Percentiles rank a stretch among this genome's conserved stretches.
Evolutionary conservation across 768 basidiomycete genomes (phyloP).

Genomic region (Lenzites betulinus): DNA sequence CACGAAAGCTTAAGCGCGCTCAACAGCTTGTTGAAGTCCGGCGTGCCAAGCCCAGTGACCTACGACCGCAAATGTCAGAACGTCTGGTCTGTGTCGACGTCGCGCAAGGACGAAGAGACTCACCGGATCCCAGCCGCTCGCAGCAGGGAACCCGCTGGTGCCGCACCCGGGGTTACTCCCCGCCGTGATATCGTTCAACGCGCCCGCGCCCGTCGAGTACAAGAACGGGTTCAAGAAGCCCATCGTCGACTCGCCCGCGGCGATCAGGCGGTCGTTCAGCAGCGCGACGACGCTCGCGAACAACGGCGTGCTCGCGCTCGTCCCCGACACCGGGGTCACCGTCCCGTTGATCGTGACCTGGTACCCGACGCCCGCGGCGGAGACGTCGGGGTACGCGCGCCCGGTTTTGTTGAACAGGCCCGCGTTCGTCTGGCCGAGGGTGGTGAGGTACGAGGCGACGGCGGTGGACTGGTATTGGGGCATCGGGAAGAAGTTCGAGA

Average conservation of each 20-base stretch:
- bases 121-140: conserved; percentile 34
- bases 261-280: conserved; percentile 40
- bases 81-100: too few relatives aligned
- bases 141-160: conserved; percentile 35
- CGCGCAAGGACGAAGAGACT: conserved; percentile 3
- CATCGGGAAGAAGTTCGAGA: conserved; percentile 36
- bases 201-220: conserved; percentile 23
- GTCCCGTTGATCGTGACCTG: conserved; percentile 28
- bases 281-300: conserved; percentile 65
- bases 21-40: not conserved
- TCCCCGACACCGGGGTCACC: conserved; percentile 44
- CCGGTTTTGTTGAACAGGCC: conserved; percentile 38
- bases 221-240: conserved; percentile 42
- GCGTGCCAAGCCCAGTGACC: not conserved
- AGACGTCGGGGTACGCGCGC: conserved; percentile 50
- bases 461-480: conserved; percentile 41
- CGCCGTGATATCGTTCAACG: conserved; percentile 38
- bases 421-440: conserved; percentile 28
- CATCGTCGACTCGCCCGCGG: conserved; percentile 29
- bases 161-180: conserved; percentile 42
- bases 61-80: not conserved
- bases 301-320: conserved; percentile 62
- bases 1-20: not conserved
- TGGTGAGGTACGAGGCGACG: conserved; percentile 39
- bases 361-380: conserved; percentile 41